Base-by-base conservation (phyloP, 371 early-diverging fungal genomes). In the Actinomortierella wolfii region DNA sequence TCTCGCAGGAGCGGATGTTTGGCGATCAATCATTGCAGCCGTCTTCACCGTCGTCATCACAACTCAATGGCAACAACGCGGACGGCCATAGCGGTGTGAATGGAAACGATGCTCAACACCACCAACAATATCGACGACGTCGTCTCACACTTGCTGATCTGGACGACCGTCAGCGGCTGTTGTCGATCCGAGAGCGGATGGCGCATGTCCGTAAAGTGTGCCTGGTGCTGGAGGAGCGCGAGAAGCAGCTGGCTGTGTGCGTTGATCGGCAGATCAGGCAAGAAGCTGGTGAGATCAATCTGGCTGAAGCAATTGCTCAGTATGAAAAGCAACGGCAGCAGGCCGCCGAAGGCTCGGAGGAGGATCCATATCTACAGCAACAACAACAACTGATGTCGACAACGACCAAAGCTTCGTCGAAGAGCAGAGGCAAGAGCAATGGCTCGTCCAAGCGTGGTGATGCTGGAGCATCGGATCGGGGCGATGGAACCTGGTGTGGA, bases 401-500 rank as follows among this genome's bases (percentile, higher is more conserved):
- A 41, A 28, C 54, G 61, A 20, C 34, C 44, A 1, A 46, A 40
- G 14, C 40, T 17, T 43, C 45, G 0, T 56, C 68, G 4, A 49
- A 64, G 29, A 63, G 48, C 55, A 76, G 54, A 34, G 6, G 68
- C 50, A 51, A 60, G 67, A 23, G 61, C 40, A 45, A 64, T 20
- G 47, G 53, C 4, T 61, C 65, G 50, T 49, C 51, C 28, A 57
- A 57, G 43, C 47, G 39, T n/a, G 14, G 25, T 14, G 53, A 29
- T 23, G 64, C 42, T 29, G 50, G 47, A 24, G 46, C 41, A 52
- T 51, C 51, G 76, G 75, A 39, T 58, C 74, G 69, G 60, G 46
- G 79, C 60, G 67, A 58, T 43, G 53, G 68, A 46, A 26, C 54
- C 34, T 21, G 64, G 51, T 83, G 83, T 56, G 84, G 82, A 0